Conservation (phyloP, 2,329 filamentous ascomycete genomes). For the Aspergillus phoenicis region DNA sequence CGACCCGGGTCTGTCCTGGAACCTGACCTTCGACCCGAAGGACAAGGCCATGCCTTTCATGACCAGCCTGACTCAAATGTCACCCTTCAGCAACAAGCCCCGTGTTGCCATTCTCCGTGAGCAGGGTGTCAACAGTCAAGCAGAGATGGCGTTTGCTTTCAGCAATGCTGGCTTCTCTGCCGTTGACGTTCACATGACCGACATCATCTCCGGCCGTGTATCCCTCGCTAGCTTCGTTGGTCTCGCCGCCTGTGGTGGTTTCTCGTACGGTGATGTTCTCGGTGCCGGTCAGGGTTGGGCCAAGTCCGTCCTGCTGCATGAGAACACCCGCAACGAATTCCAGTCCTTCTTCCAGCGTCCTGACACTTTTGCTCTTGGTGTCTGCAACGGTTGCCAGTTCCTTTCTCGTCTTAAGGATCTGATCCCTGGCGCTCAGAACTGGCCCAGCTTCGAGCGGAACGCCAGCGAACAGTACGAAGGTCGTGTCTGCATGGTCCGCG, state of each 20-base stretch:
- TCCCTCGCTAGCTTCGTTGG: conserved; percentile 83
- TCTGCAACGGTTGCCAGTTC: conserved; percentile 98
- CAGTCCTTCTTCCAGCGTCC: conserved; percentile 79
- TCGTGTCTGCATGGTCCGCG: conserved; percentile 80
- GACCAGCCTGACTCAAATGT: conserved; percentile 59
- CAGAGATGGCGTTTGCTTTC: conserved; percentile 99
- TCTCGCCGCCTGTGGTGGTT: conserved; percentile 92
- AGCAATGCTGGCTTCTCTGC: conserved; percentile 86
- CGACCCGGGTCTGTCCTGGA: conserved; percentile 83
- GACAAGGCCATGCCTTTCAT: conserved; percentile 74
- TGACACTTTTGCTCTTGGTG: conserved; percentile 89
- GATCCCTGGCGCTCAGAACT: conserved; percentile 78
- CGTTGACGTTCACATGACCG: conserved; percentile 95
- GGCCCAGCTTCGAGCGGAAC: conserved; percentile 88
- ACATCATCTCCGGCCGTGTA: conserved; percentile 75
- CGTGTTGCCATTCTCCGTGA: conserved; percentile 91
- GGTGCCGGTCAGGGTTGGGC: conserved; percentile 98
- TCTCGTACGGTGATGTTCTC: conserved; percentile 90
- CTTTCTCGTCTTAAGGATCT: conserved; percentile 78
- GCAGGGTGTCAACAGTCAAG: conserved; percentile 91
- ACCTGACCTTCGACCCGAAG: conserved; percentile 75
- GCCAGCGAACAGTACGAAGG: conserved; percentile 86
- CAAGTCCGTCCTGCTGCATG: conserved; percentile 85
- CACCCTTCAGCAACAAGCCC: conserved; percentile 64
- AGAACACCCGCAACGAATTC: conserved; percentile 74